Base-by-base conservation (phyloP, 2,329 filamentous ascomycete species). In the Aspergillus carbonarius region DNA sequence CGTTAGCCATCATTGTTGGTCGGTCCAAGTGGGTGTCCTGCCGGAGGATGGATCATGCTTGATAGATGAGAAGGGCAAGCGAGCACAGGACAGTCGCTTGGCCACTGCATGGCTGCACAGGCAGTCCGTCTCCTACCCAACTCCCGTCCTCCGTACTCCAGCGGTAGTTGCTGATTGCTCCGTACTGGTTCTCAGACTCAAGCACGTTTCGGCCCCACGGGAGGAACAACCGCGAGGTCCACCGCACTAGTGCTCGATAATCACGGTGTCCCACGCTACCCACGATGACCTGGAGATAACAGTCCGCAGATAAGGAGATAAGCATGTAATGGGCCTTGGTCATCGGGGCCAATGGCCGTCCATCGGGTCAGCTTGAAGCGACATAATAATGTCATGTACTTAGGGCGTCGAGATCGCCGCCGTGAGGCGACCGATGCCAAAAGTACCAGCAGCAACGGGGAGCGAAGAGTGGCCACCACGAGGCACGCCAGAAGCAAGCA, bases 301-400 rank as follows among this genome's bases (percentile, higher is more conserved):
- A 64, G 50, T 32, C 30, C 37, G 50, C n/a, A 62, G 67, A 70
- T 69, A 70, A 68, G 62, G 56, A 49, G 60, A 60, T 54, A 60
- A 65, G 63, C 57, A 55, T 62, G 68, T 71, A 65, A 71, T 71
- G 69, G 60, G 61, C 63, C 66, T 58, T 70, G 66, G 68, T 71
- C 67, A 71, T 69, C 58, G 50, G 15, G 50, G 50, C 46, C 39
- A 55, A 56, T 60, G n/a, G 54, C 35, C 30, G 39, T 48, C 51
- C 56, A 55, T 40, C 51, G 55, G 52, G 39, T 35, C 12, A 55
- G 20, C 18, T 5, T 27, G 39, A 50, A 42, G 50, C 50, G 37
- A 42, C n/a, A 17, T 15, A 10, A 39, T 39, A 39, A 6, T 39
- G n/a, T 7, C 10, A 12, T 23, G 46, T 12, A 48, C 23, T 55